These are phyloP conservation scores for Pseudogymnoascus sp. DNA, from an alignment of 2,329 filamentous ascomycete species.

Conservation along the genomic window DNA sequence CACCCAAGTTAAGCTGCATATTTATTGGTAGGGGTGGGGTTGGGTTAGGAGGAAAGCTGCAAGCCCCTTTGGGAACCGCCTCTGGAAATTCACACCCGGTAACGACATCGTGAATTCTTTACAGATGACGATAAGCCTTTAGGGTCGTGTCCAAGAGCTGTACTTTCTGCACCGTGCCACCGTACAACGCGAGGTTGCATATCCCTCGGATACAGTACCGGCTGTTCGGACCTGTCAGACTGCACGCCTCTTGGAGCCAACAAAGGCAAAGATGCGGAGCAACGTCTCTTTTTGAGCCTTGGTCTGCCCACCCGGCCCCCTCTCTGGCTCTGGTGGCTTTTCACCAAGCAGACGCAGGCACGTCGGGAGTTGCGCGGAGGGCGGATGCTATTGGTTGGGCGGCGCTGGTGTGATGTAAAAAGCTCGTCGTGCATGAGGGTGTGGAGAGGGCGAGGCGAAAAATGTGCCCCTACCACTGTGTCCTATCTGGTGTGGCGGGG, in stretches of 20 bases:
- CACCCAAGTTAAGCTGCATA: background rate
- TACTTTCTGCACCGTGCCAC: background rate
- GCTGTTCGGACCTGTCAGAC: background rate
- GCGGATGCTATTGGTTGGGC: background rate
- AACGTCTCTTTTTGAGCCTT: background rate
- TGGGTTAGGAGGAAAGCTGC: background rate
- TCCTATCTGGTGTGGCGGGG: background rate
- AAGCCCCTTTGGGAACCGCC: background rate
- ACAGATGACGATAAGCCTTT: background rate
- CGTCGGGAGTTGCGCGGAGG: background rate
- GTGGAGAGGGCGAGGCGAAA: background rate
- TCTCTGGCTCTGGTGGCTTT: background rate
- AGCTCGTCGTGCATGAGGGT: background rate
- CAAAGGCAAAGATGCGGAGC: background rate
- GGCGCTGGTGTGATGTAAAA: background rate
- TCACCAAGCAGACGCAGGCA: slow-evolving; percentile 1
- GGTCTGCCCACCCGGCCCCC: background rate
- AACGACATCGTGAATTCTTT: background rate
- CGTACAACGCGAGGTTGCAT: background rate
- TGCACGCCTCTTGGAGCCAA: background rate
- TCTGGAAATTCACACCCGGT: background rate
- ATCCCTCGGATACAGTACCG: background rate
- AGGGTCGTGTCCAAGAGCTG: background rate
- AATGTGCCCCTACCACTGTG: background rate
- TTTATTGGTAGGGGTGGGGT: background rate